These are phyloP conservation scores for Suillus americanus DNA, from an alignment of 768 basidiomycete genomes.

Conservation along the genomic window DNA sequence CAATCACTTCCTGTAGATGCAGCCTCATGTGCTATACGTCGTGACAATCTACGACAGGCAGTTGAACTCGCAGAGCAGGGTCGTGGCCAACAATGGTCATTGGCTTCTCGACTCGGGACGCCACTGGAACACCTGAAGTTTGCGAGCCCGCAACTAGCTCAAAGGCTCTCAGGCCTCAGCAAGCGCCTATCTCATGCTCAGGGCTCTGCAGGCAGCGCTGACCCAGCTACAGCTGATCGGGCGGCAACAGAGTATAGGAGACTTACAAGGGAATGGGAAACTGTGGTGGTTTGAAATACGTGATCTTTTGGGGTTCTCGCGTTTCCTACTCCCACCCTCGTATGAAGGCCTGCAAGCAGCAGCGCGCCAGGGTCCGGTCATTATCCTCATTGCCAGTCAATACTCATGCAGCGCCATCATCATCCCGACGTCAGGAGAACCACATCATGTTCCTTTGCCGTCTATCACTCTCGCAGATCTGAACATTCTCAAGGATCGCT, in stretches of 20 bases:
- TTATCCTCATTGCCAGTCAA: not conserved
- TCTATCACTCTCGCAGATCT: conserved; percentile 1
- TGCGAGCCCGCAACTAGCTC: not conserved
- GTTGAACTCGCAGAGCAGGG: conserved; percentile 25
- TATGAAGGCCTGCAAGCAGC: not conserved
- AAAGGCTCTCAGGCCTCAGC: too few species aligned
- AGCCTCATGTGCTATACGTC: conserved; percentile 15
- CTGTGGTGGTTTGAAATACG: not conserved
- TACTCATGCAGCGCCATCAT: not conserved
- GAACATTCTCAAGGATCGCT: conserved; percentile 7
- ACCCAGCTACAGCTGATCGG: not conserved
- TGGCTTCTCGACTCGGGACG: conserved; percentile 22
- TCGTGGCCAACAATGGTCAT: conserved; percentile 25
- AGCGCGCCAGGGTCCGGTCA: not conserved
- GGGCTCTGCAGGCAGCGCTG: not conserved
- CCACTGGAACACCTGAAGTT: conserved; percentile 22
- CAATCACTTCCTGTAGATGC: not conserved
- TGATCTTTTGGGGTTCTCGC: not conserved
- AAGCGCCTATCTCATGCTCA: not conserved
- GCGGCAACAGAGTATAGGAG: not conserved
- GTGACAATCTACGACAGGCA: conserved; percentile 11
- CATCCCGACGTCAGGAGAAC: not conserved
- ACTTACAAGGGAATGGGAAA: not conserved
- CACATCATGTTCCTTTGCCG: not conserved
- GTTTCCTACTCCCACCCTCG: not conserved